These are phyloP conservation scores for Fomitopsis pinicola DNA, from an alignment of 1,284 basidiomycete species.

Conservation along the genomic window DNA sequence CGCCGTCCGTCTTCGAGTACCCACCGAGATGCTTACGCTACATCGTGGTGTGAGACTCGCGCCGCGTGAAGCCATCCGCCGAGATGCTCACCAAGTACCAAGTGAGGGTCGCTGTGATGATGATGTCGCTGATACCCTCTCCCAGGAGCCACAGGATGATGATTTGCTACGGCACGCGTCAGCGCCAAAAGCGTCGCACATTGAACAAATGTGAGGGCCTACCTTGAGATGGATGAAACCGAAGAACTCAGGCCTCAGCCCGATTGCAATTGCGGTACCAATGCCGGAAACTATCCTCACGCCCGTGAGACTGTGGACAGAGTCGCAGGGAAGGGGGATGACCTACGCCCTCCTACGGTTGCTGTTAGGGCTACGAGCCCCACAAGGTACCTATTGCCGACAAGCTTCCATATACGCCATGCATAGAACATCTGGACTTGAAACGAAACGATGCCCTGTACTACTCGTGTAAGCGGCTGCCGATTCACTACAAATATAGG, in stretches of 20 bases:
- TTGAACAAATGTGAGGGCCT: neutral
- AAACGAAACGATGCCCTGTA: neutral
- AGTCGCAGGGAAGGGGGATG: neutral
- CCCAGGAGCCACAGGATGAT: neutral
- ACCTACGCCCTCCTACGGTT: neutral
- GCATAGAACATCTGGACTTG: constrained; percentile 1
- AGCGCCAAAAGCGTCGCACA: neutral
- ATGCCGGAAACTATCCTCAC: neutral
- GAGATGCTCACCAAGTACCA: neutral
- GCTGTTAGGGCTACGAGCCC: neutral
- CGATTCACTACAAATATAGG: neutral
- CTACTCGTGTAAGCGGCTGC: neutral
- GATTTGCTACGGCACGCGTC: neutral
- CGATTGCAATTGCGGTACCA: neutral
- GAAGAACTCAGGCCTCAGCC: neutral
- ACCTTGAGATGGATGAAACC: neutral
- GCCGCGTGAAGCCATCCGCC: too few relatives aligned
- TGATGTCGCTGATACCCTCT: constrained; percentile 1
- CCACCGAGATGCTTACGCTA: neutral
- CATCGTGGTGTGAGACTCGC: neutral
- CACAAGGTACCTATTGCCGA: neutral
- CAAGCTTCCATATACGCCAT: neutral
- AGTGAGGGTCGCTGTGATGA: neutral
- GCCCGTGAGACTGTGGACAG: neutral
- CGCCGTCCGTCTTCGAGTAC: neutral